Evolutionary conservation across 1,284 basidiomycete genomes (phyloP).

Genomic region (Phellopilus nigrolimitatus): DNA sequence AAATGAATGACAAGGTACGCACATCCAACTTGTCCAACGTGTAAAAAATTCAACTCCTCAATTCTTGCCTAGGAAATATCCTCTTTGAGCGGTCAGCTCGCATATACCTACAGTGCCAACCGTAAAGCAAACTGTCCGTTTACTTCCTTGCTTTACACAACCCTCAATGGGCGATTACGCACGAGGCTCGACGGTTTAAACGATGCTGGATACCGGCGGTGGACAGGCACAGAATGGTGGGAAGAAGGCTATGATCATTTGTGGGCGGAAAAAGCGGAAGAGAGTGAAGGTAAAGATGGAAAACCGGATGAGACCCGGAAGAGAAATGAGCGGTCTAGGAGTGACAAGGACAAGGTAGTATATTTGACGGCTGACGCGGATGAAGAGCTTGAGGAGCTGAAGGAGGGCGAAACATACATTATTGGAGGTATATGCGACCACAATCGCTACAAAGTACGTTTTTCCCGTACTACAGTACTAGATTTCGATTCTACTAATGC

Average conservation of each 20-base stretch:
- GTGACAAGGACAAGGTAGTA: conserved; percentile 52
- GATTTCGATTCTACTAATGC: conserved; percentile 8
- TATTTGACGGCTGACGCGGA: conserved; percentile 96
- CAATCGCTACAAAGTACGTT: conserved; percentile 88
- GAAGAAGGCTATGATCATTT: conserved; percentile 63
- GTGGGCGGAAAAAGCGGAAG: conserved; percentile 41
- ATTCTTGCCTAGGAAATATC: conserved; percentile 87
- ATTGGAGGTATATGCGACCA: conserved; percentile 97
- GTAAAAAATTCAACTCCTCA: not conserved
- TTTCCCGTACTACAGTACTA: conserved; percentile 1
- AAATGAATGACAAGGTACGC: conserved; percentile 92
- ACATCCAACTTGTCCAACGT: not conserved
- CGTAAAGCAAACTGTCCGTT: conserved; percentile 71
- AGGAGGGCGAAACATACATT: conserved; percentile 85
- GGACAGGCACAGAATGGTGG: conserved; percentile 83
- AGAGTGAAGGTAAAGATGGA: conserved; percentile 14
- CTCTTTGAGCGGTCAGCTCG: conserved; percentile 84
- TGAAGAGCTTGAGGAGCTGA: conserved; percentile 77
- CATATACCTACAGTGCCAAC: conserved; percentile 86
- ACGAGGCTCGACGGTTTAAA: conserved; percentile 65
- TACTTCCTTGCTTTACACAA: conserved; percentile 69
- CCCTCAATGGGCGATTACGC: conserved; percentile 67
- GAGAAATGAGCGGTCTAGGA: conserved; percentile 7
- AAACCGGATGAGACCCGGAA: conserved; percentile 2
- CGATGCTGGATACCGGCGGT: conserved; percentile 70